Evolutionary conservation across 2,329 filamentous ascomycete genomes (phyloP).

Genomic region (Cladophialophora carrionii): DNA sequence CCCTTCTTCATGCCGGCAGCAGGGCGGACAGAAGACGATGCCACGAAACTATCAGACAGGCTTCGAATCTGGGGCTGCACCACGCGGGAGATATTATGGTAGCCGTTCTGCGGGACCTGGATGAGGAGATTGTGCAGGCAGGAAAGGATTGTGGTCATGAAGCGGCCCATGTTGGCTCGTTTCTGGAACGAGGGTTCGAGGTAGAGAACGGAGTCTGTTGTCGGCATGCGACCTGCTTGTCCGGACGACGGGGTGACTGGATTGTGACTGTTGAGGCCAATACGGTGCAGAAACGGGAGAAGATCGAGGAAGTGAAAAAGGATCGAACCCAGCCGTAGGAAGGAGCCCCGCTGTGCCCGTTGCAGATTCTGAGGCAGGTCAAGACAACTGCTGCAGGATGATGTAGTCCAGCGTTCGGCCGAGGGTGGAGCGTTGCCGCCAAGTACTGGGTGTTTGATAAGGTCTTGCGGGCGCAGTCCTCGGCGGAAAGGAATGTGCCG

Average conservation of each 20-base stretch:
- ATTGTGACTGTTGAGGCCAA: not conserved
- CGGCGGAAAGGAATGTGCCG: not conserved
- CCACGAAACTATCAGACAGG: conserved; percentile 35
- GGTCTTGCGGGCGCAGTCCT: not conserved
- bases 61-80: conserved; percentile 37
- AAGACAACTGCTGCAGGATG: conserved; percentile 7
- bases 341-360: not conserved
- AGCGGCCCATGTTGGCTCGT: conserved; percentile 31
- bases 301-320: not conserved
- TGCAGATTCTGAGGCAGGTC: not conserved
- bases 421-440: not conserved
- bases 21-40: conserved; percentile 7
- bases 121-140: conserved; percentile 37
- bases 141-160: conserved; percentile 32
- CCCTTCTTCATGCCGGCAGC: conserved; percentile 10
- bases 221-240: not conserved
- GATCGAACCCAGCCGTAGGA: not conserved
- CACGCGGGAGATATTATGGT: conserved; percentile 39
- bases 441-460: not conserved
- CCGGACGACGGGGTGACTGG: not conserved
- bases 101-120: conserved; percentile 36
- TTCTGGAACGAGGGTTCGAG: conserved; percentile 4
- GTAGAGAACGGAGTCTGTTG: conserved; percentile 3
- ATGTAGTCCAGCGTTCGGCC: not conserved
- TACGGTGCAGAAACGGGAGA: not conserved